phyloP scores from a whole-genome alignment of 768 basidiomycete species.

The Suillus occidentalis region DNA sequence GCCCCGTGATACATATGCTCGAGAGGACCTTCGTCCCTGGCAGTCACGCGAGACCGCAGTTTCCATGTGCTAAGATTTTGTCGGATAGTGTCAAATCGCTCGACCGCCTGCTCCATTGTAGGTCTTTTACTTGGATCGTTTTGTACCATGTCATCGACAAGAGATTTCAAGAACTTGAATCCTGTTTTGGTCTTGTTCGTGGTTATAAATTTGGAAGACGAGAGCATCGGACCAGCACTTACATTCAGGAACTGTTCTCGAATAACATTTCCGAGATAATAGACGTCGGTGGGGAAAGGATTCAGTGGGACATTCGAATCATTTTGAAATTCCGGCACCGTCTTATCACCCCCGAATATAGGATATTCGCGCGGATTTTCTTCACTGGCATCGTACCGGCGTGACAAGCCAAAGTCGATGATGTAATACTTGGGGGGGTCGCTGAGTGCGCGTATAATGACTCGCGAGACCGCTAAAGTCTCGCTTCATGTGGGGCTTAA shows the following conservation, averaged over 20 bases:
- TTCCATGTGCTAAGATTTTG: slow-evolving; percentile 12
- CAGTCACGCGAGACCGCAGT: slow-evolving; percentile 31
- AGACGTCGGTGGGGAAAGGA: slow-evolving; percentile 46
- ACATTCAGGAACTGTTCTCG: slow-evolving; percentile 35
- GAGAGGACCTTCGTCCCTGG: slow-evolving; percentile 14
- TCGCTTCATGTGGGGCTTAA: slow-evolving; percentile 8
- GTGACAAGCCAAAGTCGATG: slow-evolving; percentile 39
- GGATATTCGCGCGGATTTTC: slow-evolving; percentile 27
- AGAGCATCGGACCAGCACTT: neutral
- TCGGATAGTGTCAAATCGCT: slow-evolving; percentile 18
- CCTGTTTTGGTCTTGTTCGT: slow-evolving; percentile 7
- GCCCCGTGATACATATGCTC: slow-evolving; percentile 12
- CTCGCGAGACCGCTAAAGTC: slow-evolving; percentile 24
- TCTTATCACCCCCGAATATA: slow-evolving; percentile 41
- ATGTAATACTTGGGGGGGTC: slow-evolving; percentile 33
- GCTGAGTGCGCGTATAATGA: slow-evolving; percentile 29
- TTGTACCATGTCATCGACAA: slow-evolving; percentile 23
- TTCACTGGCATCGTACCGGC: slow-evolving; percentile 27
- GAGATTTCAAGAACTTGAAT: slow-evolving; percentile 24
- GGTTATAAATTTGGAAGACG: neutral
- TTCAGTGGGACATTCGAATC: slow-evolving; percentile 23
- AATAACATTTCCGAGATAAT: slow-evolving; percentile 42
- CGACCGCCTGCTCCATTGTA: slow-evolving; percentile 21
- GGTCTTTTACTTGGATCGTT: slow-evolving; percentile 23
- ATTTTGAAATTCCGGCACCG: slow-evolving; percentile 39